Percentiles rank a stretch among this genome's conserved stretches.
Evolutionary conservation across 1,284 basidiomycete genomes (phyloP).

Genomic region (Wallemia mellicola): DNA sequence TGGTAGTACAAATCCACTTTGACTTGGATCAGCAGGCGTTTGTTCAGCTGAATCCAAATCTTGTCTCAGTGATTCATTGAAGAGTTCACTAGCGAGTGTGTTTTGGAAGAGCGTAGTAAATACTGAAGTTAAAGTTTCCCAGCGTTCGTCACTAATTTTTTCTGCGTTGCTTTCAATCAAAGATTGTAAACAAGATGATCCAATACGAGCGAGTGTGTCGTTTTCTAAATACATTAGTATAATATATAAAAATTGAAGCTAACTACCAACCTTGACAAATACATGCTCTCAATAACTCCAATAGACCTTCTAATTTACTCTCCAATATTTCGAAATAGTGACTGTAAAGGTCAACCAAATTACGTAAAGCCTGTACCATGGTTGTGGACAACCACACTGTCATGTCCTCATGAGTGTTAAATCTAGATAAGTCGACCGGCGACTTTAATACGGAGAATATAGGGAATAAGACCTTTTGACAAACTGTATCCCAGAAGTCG

Average conservation of each 20-base stretch:
- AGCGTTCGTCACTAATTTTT: constrained; percentile 54
- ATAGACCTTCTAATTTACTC: constrained; percentile 57
- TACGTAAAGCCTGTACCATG: constrained; percentile 89
- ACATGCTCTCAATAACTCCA: constrained; percentile 82
- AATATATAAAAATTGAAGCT: background rate
- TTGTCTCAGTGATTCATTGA: constrained; percentile 55
- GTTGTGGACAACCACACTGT: constrained; percentile 98
- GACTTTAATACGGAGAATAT: constrained; percentile 91
- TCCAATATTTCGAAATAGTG: constrained; percentile 83
- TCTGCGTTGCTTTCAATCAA: constrained; percentile 75
- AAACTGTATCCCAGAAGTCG: constrained; percentile 95
- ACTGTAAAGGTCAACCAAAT: constrained; percentile 86
- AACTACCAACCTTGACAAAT: constrained; percentile 68
- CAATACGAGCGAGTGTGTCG: constrained; percentile 89
- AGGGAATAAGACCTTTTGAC: constrained; percentile 85
- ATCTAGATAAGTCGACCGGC: constrained; percentile 46
- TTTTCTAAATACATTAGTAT: constrained; percentile 31
- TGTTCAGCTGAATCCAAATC: constrained; percentile 33
- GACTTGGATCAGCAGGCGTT: constrained; percentile 17
- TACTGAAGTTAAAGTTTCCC: constrained; percentile 75
- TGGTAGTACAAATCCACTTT: constrained; percentile 3
- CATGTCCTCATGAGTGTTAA: constrained; percentile 93
- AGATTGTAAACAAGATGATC: constrained; percentile 90
- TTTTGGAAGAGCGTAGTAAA: constrained; percentile 89
- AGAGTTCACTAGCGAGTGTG: constrained; percentile 88